A percentile compares a stretch with the other conserved stretches of the same genome.
phyloP scores from a whole-genome alignment of 2,329 filamentous ascomycete genomes.

The Penicillium sp. region DNA sequence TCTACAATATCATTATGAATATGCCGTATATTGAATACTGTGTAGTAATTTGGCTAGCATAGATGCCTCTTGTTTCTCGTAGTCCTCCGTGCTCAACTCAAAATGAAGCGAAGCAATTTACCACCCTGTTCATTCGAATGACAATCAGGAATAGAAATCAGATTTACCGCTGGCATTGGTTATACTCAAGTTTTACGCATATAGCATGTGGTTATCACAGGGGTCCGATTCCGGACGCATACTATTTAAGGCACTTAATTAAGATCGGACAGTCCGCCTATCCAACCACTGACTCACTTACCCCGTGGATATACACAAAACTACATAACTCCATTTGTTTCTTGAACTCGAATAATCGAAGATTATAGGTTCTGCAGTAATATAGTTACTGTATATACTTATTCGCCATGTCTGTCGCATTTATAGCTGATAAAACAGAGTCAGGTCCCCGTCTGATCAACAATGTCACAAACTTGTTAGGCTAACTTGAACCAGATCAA shows the following conservation, averaged over 20 bases:
- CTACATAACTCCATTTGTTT: background rate
- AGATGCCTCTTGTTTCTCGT: background rate
- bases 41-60: background rate
- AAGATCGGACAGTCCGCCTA: background rate
- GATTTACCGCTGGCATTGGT: background rate
- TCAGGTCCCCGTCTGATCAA: background rate
- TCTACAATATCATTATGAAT: background rate
- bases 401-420: conserved; percentile 6
- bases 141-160: background rate
- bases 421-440: conserved; percentile 1
- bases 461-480: background rate
- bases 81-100: background rate
- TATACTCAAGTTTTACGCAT: background rate
- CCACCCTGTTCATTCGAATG: background rate
- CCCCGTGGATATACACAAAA: background rate
- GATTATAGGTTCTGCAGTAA: background rate
- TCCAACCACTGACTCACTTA: background rate
- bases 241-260: too few species aligned
- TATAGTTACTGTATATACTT: background rate
- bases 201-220: too few species aligned
- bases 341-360: background rate
- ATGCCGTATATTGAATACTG: background rate
- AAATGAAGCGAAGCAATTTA: background rate
- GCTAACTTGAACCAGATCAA: conserved; percentile 3
- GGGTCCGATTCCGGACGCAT: background rate